Evolutionary conservation across 495 filamentous ascomycete genomes (phyloP).

Genomic region (Podospora anserina): DNA sequence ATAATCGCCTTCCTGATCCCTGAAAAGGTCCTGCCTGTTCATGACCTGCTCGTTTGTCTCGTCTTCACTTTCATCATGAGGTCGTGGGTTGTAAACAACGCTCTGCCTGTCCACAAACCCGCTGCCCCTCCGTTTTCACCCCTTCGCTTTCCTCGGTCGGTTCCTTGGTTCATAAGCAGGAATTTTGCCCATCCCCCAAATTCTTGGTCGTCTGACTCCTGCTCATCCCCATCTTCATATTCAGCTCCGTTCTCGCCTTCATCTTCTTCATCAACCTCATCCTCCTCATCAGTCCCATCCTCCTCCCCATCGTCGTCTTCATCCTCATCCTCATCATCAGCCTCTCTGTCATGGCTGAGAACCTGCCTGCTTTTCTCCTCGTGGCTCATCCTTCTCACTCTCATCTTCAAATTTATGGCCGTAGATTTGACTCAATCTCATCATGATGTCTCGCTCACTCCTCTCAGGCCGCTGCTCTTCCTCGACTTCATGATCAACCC

Average conservation of each 20-base stretch:
- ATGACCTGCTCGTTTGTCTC: slow-evolving; percentile 5
- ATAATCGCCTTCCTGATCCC: background rate
- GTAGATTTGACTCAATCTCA: too few relatives aligned
- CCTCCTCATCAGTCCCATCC: too few relatives aligned
- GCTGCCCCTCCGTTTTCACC: background rate
- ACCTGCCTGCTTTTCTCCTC: too few relatives aligned
- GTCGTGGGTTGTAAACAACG: background rate
- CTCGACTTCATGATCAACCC: background rate
- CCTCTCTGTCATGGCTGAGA: too few relatives aligned
- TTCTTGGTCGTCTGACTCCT: too few relatives aligned
- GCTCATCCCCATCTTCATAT: too few relatives aligned
- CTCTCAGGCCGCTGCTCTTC: too few relatives aligned
- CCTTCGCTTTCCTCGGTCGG: background rate
- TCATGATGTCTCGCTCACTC: too few relatives aligned
- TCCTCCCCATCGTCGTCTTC: background rate
- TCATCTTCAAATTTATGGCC: too few relatives aligned
- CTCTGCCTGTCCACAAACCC: background rate
- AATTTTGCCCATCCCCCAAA: slow-evolving; percentile 6
- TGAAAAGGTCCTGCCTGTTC: slow-evolving; percentile 6
- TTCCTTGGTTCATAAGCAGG: slow-evolving; percentile 7
- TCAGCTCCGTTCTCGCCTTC: too few relatives aligned
- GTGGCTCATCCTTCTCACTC: background rate
- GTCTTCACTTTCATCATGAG: slow-evolving; percentile 12
- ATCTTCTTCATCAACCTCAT: too few relatives aligned
- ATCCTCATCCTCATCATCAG: background rate